These are phyloP conservation scores for Pilaira anomala DNA, from an alignment of 192 early-diverging fungal species.

Conservation along the genomic window DNA sequence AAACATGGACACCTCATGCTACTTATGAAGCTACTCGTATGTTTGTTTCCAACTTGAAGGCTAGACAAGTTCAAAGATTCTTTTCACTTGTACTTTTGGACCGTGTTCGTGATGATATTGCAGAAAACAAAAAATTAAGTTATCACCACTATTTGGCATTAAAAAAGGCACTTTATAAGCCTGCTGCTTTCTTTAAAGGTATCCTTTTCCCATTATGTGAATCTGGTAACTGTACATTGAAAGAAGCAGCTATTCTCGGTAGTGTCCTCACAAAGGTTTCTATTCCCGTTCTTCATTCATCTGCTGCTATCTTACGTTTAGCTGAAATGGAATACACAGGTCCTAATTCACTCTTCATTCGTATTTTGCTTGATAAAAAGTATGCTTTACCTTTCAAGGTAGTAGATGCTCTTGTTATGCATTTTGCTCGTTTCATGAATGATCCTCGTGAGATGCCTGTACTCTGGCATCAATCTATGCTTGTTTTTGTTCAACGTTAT, in stretches of 20 bases:
- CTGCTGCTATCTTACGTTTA: conserved; percentile 86
- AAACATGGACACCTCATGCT: conserved; percentile 95
- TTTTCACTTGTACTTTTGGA: conserved; percentile 87
- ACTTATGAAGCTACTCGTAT: conserved; percentile 93
- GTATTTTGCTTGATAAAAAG: conserved; percentile 95
- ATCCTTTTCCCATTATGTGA: conserved; percentile 95
- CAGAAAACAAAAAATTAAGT: conserved; percentile 96
- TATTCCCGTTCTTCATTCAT: conserved; percentile 94
- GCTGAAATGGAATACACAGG: conserved; percentile 99
- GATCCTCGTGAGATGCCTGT: conserved; percentile 86
- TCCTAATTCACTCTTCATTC: conserved; percentile 91
- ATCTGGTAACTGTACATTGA: conserved; percentile 84
- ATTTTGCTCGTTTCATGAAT: conserved; percentile 88
- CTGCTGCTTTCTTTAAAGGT: conserved; percentile 97
- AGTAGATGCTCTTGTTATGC: conserved; percentile 92
- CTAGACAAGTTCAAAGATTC: conserved; percentile 87
- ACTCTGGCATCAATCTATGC: conserved; percentile 94
- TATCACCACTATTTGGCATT: conserved; percentile 96
- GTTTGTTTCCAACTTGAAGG: conserved; percentile 97
- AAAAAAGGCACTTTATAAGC: conserved; percentile 96
- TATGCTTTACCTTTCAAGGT: conserved; percentile 97
- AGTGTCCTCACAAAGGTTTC: conserved; percentile 89
- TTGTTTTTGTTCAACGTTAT: conserved; percentile 97
- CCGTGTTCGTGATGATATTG: conserved; percentile 91
- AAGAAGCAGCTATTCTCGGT: conserved; percentile 95